Base-by-base conservation (phyloP, 257 asterid species). In the Nemophila menziesii region DNA sequence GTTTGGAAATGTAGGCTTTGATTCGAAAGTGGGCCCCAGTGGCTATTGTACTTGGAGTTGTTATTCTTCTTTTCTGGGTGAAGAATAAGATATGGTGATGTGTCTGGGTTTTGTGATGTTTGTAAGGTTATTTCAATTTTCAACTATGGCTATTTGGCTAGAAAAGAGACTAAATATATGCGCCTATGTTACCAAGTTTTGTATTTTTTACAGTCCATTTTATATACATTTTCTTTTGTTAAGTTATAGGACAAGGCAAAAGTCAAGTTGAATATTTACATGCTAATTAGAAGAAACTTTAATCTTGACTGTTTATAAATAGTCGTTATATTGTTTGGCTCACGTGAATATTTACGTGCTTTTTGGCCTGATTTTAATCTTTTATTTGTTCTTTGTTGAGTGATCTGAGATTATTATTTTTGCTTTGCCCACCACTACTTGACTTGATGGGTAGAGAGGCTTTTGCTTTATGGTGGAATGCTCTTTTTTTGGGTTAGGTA, bases 21-120 rank as follows among this genome's bases (percentile, higher is more conserved):
- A 82, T 86, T 56, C 94, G 87, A 39, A 82, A 82, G 55, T 86
- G 93, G 80, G 94, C 97, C 22, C 97, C 97, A 0, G 82, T 82
- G 45, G 97, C 92, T 34, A 56, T 86, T 56, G 97, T 86, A 22
- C 65, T 86, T 16, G 93, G 80, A 50, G 85, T 86, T 43, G 97
- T 86, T 51, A 68, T 70, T 55, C 71, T 86, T 71, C 80, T 86
- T 66, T 66, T 77, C 49, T 86, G 90, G 90, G 73, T 82, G 53
- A 73, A 60, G 59, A 74, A 70, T 38, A 86, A 86, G 86, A 65
- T 82, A 33, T 86, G 94, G 94, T 86, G 76, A 79, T 63, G 58
- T 42, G 55, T 58, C 48, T 29, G 36, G n/a, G 8, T 29, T 13
- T 2, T 29, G 4, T 29, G 36, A 29, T 29, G 12, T 13, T 29